phyloP scores from a whole-genome alignment of 169 alveolate species.

The Plasmodium ovale region DNA sequence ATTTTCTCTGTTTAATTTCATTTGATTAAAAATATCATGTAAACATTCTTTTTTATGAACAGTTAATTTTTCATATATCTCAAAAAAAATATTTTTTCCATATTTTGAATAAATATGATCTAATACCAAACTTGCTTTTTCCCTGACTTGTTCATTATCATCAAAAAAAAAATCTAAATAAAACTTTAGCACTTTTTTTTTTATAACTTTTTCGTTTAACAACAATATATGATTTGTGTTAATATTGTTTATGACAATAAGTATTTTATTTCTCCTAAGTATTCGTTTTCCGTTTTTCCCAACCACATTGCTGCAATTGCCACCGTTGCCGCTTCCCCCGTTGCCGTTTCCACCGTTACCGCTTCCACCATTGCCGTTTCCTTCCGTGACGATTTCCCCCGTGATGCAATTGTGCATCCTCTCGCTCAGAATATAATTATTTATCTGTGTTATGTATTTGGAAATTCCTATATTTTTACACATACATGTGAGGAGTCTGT shows the following conservation, averaged over 20 bases:
- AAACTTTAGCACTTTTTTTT: constrained; percentile 46
- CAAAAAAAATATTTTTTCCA: constrained; percentile 28
- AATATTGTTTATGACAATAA: constrained; percentile 39
- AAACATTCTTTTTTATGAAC: constrained; percentile 71
- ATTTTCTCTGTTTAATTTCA: constrained; percentile 49
- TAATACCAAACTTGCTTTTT: constrained; percentile 49
- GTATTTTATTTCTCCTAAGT: constrained; percentile 54
- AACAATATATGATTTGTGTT: constrained; percentile 43
- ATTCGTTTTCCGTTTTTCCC: background rate
- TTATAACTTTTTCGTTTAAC: constrained; percentile 62
- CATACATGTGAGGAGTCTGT: constrained; percentile 38
- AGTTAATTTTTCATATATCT: constrained; percentile 60
- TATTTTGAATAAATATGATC: constrained; percentile 60
- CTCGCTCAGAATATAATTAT: constrained; percentile 42
- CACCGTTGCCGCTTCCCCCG: background rate
- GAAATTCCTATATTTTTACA: constrained; percentile 68
- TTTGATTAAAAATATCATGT: constrained; percentile 60
- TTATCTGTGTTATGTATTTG: constrained; percentile 41
- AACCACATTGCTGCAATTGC: background rate
- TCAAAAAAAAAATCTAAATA: constrained; percentile 66
- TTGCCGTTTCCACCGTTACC: background rate
- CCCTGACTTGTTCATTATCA: constrained; percentile 61
- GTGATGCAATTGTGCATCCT: constrained; percentile 25
- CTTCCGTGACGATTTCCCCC: background rate
- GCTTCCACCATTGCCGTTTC: background rate